phyloP scores from a whole-genome alignment of 306 rosid species.

The Fragaria nilgerrensis region DNA sequence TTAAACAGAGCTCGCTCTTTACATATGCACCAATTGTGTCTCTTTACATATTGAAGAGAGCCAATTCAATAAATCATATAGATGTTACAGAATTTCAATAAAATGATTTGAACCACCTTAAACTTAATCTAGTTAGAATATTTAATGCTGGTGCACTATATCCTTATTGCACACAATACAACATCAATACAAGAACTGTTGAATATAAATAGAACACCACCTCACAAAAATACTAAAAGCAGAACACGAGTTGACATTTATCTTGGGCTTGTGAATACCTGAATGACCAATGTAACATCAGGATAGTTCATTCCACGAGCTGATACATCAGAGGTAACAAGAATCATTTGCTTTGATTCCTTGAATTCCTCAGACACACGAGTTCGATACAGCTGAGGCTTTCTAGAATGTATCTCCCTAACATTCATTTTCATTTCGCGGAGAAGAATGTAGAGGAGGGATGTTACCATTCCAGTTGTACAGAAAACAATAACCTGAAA shows the following conservation, averaged over 20 bases:
- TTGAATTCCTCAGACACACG: slow-evolving; percentile 86
- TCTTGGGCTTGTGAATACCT: slow-evolving; percentile 41
- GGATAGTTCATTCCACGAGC: slow-evolving; percentile 95
- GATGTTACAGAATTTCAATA: background rate
- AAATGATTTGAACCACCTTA: background rate
- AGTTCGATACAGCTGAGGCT: slow-evolving; percentile 79
- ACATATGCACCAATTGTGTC: background rate
- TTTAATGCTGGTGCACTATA: background rate
- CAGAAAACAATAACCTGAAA: slow-evolving; percentile 90
- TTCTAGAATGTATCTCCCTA: slow-evolving; percentile 87
- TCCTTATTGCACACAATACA: background rate
- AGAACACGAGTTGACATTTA: background rate
- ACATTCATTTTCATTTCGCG: slow-evolving; percentile 92
- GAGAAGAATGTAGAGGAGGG: slow-evolving; percentile 64
- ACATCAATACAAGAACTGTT: background rate
- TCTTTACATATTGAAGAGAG: background rate
- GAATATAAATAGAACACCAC: background rate
- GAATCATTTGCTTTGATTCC: slow-evolving; percentile 69
- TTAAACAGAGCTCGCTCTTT: background rate
- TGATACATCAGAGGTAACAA: slow-evolving; percentile 89
- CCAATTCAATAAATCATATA: background rate
- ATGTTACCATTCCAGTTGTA: slow-evolving; percentile 75
- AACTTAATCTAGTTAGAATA: background rate
- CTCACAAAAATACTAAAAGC: background rate
- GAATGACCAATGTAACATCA: slow-evolving; percentile 89